Conservation (phyloP, 2,329 filamentous ascomycete genomes). For the Verticillium albo-atrum region DNA sequence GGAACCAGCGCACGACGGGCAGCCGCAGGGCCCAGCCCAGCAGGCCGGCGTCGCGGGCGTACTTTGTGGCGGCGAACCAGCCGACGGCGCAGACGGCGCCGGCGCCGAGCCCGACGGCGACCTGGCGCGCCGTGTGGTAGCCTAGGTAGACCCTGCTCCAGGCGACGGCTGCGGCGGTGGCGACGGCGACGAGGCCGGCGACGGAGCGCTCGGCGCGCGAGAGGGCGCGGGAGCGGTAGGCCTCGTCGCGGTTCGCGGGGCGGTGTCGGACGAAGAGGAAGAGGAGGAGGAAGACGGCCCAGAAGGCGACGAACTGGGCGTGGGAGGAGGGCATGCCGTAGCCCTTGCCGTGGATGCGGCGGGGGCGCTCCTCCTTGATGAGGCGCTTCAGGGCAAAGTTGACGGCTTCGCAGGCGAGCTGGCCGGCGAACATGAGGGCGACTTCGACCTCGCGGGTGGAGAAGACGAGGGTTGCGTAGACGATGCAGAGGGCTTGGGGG, state of each 20-base stretch:
- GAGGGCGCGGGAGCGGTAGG: slow-evolving; percentile 40
- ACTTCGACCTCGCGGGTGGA: slow-evolving; percentile 89
- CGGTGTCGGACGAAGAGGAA: slow-evolving; percentile 81
- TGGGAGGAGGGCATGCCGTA: slow-evolving; percentile 97
- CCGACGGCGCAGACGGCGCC: slow-evolving; percentile 65
- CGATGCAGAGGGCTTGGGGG: slow-evolving; percentile 84
- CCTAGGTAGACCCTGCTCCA: slow-evolving; percentile 84
- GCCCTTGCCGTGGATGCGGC: slow-evolving; percentile 80
- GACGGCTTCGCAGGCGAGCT: slow-evolving; percentile 84
- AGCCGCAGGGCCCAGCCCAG: slow-evolving; percentile 69
- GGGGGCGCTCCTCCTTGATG: slow-evolving; percentile 88
- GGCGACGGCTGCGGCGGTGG: slow-evolving; percentile 65
- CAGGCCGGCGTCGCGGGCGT: slow-evolving; percentile 62
- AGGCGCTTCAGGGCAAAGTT: slow-evolving; percentile 87
- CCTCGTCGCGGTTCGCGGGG: slow-evolving; percentile 34
- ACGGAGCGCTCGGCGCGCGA: slow-evolving; percentile 55
- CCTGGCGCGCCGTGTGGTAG: slow-evolving; percentile 88
- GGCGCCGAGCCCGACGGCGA: slow-evolving; percentile 71
- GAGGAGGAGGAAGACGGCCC: slow-evolving; percentile 76
- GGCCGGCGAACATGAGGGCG: slow-evolving; percentile 82
- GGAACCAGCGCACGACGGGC: slow-evolving; percentile 58
- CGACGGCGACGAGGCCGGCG: slow-evolving; percentile 50
- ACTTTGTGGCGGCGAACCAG: slow-evolving; percentile 75
- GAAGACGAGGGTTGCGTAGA: slow-evolving; percentile 88
- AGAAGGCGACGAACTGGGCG: slow-evolving; percentile 91